A percentile compares a stretch with the other conserved stretches of the same genome.
Evolutionary conservation across 352 stramenopile species (phyloP).

Genomic region (Globisporangium iwayamae): DNA sequence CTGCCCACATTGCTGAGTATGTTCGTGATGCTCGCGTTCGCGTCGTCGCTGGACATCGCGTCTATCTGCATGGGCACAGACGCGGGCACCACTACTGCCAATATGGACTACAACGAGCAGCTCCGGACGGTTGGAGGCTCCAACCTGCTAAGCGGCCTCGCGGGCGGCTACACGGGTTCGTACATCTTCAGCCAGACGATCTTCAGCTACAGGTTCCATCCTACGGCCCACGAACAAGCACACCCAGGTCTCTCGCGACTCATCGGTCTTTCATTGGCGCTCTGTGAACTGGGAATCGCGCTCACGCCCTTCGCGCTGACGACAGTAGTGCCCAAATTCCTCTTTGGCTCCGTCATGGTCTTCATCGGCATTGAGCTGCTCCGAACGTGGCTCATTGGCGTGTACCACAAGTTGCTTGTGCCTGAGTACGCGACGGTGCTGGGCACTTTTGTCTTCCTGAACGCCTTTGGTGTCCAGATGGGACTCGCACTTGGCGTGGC

Average conservation of each 20-base stretch:
- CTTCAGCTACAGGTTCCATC: slow-evolving; percentile 75
- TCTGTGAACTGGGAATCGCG: slow-evolving; percentile 55
- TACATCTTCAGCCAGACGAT: slow-evolving; percentile 96
- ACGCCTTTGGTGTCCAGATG: slow-evolving; percentile 88
- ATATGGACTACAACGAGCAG: slow-evolving; percentile 93
- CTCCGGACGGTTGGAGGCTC: slow-evolving; percentile 92
- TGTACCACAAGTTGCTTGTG: slow-evolving; percentile 55
- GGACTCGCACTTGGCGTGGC: slow-evolving; percentile 54
- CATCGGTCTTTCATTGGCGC: slow-evolving; percentile 52
- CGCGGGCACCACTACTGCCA: slow-evolving; percentile 18
- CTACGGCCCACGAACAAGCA: slow-evolving; percentile 28
- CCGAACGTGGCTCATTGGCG: slow-evolving; percentile 65
- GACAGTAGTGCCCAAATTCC: slow-evolving; percentile 92
- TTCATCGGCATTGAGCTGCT: slow-evolving; percentile 96
- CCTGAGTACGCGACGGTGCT: slow-evolving; percentile 91
- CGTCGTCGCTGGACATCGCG: slow-evolving; percentile 92
- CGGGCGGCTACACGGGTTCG: slow-evolving; percentile 81
- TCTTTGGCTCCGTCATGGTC: slow-evolving; percentile 96
- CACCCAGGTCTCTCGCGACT: slow-evolving; percentile 57
- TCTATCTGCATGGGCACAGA: slow-evolving; percentile 94
- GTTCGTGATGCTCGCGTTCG: slow-evolving; percentile 95
- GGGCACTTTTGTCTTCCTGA: slow-evolving; percentile 89
- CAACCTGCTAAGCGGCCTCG: slow-evolving; percentile 88
- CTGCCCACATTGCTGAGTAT: slow-evolving; percentile 84
- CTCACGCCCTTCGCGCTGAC: slow-evolving; percentile 89